Conservation (phyloP, 2,329 filamentous ascomycete species). For the Colletotrichum horii region DNA sequence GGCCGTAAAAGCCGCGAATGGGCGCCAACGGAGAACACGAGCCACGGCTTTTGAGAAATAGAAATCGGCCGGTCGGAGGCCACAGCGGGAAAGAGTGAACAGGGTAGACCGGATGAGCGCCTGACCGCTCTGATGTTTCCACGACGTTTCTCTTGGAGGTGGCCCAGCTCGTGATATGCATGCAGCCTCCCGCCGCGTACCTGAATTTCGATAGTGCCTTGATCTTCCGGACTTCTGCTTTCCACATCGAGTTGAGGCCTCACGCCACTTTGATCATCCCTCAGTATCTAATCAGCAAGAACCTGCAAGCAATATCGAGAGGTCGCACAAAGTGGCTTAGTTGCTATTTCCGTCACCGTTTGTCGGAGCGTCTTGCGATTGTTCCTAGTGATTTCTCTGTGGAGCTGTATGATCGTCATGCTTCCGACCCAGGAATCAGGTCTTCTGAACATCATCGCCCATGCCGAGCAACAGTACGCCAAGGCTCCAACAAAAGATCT, state of each 20-base stretch:
- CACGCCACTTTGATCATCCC: background rate
- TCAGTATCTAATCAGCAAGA: background rate
- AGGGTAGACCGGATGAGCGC: background rate
- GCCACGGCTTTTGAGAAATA: background rate
- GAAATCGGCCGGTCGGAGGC: background rate
- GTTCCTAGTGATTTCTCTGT: background rate
- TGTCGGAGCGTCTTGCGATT: background rate
- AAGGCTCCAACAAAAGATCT: background rate
- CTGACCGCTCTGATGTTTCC: background rate
- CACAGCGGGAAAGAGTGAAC: background rate
- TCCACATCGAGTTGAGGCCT: background rate
- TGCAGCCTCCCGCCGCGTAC: background rate
- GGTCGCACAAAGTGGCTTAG: background rate
- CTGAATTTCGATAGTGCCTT: background rate
- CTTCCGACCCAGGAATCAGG: background rate
- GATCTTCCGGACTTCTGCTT: background rate
- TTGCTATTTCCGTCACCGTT: background rate
- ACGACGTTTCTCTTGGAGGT: background rate
- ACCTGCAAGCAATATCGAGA: background rate
- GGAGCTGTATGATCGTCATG: background rate
- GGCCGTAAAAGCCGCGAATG: background rate
- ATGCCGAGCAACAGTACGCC: slow-evolving; percentile 3
- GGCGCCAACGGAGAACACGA: background rate
- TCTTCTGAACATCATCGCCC: background rate
- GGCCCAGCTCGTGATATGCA: background rate